These are phyloP conservation scores for Plasmodium gonderi DNA, from an alignment of 169 alveolate species.

Conservation along the genomic window DNA sequence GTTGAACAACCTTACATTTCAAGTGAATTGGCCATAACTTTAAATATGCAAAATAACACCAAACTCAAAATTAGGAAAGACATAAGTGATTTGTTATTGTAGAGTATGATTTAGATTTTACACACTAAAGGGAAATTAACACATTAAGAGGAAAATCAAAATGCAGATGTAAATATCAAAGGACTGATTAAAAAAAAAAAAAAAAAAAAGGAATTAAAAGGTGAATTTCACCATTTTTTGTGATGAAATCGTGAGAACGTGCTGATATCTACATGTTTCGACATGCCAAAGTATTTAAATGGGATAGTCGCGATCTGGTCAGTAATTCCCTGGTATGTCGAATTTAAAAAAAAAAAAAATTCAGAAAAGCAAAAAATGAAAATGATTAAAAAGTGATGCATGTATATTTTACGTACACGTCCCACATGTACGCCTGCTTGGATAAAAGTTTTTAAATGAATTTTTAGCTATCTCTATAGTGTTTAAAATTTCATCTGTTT, in stretches of 20 bases:
- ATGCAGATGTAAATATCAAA: neutral
- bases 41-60: constrained; percentile 74
- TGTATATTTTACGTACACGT: too few species aligned
- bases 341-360: neutral
- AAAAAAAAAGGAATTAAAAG: neutral
- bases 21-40: constrained; percentile 41
- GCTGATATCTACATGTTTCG: neutral
- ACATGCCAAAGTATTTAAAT: neutral
- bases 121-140: neutral
- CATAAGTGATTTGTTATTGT: constrained; percentile 47
- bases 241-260: neutral
- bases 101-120: neutral
- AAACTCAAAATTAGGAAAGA: constrained; percentile 69
- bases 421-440: neutral
- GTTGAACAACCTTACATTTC: constrained; percentile 75
- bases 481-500: neutral
- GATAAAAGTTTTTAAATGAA: neutral
- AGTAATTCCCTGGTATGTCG: neutral
- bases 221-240: too few species aligned
- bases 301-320: neutral
- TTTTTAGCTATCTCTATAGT: neutral
- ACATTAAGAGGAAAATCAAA: neutral
- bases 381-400: neutral
- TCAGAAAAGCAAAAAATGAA: neutral
- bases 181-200: neutral